Evolutionary conservation across 192 early-diverging fungal species (phyloP), one percentile per base, ranked within the genome.

Genomic region (Coemansia sp.): DNA sequence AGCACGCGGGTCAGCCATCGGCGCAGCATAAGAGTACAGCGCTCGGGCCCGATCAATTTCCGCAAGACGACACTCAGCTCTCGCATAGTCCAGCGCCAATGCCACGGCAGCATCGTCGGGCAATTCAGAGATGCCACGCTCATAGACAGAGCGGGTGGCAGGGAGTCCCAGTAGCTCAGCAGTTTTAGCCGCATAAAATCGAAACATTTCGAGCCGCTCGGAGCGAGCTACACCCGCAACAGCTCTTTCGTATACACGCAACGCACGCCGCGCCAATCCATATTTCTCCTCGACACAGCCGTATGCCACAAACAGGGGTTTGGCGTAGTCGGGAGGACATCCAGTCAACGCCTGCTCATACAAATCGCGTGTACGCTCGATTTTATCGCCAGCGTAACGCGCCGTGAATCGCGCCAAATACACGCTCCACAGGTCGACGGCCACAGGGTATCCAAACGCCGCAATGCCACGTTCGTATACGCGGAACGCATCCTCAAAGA

Each of bases 381-480:
- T 65, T 65, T 94, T 91, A 3, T 84, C 63, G 27, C 89, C 92
- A n/a, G 85, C 89, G 72, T 94, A 96, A 32, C 95, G 91, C 14
- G 68, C 67, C 21, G 94, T 78, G 60, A 98, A 98, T 62, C 89
- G 88, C 12, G 83, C 76, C 44, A 99, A 77, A 80, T 99, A 99
- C 18, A 95, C 78, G 72, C 91, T 95, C 97, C 97, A 99, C 38
- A 99, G 82, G 61, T 99, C 97, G 68, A 95, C 90, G 1, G 97
- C 95, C 55, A 97, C 91, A 0, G 97, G 95, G 67, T 90, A 97
- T 15, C 94, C 94, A 67, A 99, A 98, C n/a, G 88, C 70, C 11
- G 93, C 90, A 65, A 99, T 94, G 8, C 95, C 97, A 57, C 93
- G 89, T 68, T 99, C 97, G 67, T 94, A 99, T 4, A 91, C 92